Conservation (phyloP, 1,139 yeast species). For the Geotrichum klebahnii region DNA sequence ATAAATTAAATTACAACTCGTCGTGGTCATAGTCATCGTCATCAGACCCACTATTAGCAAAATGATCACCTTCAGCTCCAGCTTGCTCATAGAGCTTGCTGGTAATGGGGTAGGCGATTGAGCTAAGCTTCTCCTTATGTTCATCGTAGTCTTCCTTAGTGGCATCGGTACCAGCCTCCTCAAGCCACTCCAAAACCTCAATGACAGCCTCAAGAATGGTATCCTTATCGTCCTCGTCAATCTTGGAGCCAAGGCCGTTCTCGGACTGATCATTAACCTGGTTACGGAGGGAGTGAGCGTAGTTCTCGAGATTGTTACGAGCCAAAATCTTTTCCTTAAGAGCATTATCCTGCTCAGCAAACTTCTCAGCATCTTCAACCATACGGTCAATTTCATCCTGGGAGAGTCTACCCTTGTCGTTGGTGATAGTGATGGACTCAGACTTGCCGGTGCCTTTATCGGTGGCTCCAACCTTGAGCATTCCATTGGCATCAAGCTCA, state of each 20-base stretch:
- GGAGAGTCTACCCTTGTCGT: constrained; percentile 94
- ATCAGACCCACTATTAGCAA: constrained; percentile 56
- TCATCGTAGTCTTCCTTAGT: constrained; percentile 82
- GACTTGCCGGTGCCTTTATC: constrained; percentile 88
- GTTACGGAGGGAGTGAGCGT: constrained; percentile 79
- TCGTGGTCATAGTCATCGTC: constrained; percentile 23
- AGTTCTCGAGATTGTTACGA: constrained; percentile 83
- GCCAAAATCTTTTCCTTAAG: constrained; percentile 75
- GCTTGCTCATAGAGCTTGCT: constrained; percentile 79
- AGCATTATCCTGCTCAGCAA: constrained; percentile 81
- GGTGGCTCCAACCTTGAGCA: constrained; percentile 87
- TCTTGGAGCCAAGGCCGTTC: too few relatives aligned
- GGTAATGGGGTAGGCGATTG: constrained; percentile 87
- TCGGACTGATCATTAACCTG: constrained; percentile 70
- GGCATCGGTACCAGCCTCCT: constrained; percentile 89
- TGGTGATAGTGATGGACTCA: constrained; percentile 76
- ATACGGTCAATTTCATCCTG: constrained; percentile 92
- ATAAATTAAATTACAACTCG: constrained; percentile 19
- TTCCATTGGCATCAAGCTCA: constrained; percentile 90
- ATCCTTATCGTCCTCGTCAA: constrained; percentile 81
- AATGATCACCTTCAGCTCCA: constrained; percentile 47
- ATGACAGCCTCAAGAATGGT: constrained; percentile 66
- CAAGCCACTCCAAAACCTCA: constrained; percentile 91
- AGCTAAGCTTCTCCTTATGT: constrained; percentile 80
- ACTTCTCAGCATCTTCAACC: constrained; percentile 88